A percentile compares a stretch with the other conserved stretches of the same genome.
phyloP scores from a whole-genome alignment of 2,329 filamentous ascomycete genomes.

The Alternaria solani region DNA sequence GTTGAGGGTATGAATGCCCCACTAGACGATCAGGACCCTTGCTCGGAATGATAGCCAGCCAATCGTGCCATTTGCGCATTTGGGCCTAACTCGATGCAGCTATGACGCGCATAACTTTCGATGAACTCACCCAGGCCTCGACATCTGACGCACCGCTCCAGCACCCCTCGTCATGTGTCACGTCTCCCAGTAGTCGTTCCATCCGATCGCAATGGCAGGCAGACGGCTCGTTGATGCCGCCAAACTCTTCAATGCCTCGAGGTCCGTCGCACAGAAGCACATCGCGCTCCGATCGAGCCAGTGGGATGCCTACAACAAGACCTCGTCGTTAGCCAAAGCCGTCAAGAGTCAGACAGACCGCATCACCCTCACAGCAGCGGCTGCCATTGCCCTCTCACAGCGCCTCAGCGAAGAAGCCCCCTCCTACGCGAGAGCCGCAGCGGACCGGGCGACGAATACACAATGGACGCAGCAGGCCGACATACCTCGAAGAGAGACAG shows the following conservation, averaged over 20 bases:
- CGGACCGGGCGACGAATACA: constrained; percentile 29
- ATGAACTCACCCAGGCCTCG: constrained; percentile 11
- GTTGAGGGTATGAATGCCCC: constrained; percentile 12
- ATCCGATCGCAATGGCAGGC: constrained; percentile 56
- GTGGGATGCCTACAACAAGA: constrained; percentile 68
- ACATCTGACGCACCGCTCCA: constrained; percentile 5
- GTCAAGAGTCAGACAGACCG: constrained; percentile 69
- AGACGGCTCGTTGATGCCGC: constrained; percentile 61
- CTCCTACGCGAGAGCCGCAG: constrained; percentile 37
- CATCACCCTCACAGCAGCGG: constrained; percentile 67
- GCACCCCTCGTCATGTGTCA: constrained; percentile 25
- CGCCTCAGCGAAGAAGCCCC: constrained; percentile 63
- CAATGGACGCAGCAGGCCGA: constrained; percentile 29
- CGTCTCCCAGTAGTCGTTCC: constrained; percentile 25
- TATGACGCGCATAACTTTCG: constrained; percentile 43
- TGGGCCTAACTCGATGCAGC: constrained; percentile 30
- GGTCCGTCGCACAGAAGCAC: constrained; percentile 61
- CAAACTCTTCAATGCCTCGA: constrained; percentile 59
- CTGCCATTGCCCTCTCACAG: constrained; percentile 66
- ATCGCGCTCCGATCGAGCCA: constrained; percentile 67
- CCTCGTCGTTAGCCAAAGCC: constrained; percentile 70
- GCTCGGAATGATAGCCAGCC: constrained; percentile 4
- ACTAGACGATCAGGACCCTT: constrained; percentile 14
- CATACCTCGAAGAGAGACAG: constrained; percentile 43
- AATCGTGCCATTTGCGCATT: constrained; percentile 12